phyloP scores from a whole-genome alignment of 345 rosid genomes.

The Euphorbia lathyris region DNA sequence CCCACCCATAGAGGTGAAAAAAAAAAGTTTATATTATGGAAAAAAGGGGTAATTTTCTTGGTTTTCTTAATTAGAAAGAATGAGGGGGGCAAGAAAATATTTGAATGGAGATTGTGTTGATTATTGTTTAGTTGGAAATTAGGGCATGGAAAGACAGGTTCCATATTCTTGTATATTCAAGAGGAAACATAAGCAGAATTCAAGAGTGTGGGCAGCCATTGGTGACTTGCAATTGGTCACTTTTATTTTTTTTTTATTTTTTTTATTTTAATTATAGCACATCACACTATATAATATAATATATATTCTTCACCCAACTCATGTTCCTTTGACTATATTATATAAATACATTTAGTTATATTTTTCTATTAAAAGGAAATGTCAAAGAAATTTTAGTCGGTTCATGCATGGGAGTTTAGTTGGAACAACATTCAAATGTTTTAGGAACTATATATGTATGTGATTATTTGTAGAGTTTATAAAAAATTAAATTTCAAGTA shows the following conservation, averaged over 20 bases:
- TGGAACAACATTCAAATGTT: background rate
- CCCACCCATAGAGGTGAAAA: no score
- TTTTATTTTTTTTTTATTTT: no score
- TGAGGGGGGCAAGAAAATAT: slow-evolving; percentile 11
- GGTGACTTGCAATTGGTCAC: background rate
- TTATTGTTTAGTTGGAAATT: background rate
- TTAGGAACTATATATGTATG: no score
- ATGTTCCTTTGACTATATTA: slow-evolving; percentile 12
- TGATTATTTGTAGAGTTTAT: no score
- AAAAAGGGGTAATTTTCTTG: background rate
- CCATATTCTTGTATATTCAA: slow-evolving; percentile 12
- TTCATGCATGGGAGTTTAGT: background rate
- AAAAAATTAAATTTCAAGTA: no score
- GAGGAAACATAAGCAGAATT: slow-evolving; percentile 22
- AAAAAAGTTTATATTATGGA: no score
- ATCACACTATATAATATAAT: no score
- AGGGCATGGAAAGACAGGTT: slow-evolving; percentile 2
- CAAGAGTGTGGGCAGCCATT: slow-evolving; percentile 21
- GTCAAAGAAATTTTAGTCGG: background rate
- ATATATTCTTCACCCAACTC: background rate
- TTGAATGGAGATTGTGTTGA: slow-evolving; percentile 3
- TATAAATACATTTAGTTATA: background rate
- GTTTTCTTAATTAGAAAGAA: slow-evolving; percentile 15
- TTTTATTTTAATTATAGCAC: no score
- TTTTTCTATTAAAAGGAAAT: background rate